Conservation (phyloP, 305 asterid species). For the Fraxinus greggii region DNA sequence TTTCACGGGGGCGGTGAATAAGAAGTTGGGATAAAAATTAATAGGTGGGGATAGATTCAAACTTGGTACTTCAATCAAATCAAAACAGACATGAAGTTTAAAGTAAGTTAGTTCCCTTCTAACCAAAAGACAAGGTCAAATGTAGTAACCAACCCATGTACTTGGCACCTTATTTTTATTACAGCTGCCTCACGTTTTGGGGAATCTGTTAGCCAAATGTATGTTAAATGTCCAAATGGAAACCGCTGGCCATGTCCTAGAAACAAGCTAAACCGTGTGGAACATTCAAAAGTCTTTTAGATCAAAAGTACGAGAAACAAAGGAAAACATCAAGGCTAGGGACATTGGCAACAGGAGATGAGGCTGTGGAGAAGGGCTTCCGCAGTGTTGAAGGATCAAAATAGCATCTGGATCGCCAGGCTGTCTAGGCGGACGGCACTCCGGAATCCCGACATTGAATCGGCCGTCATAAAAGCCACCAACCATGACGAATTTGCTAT, state of each 20-base stretch:
- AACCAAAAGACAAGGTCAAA: background rate
- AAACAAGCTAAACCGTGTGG: constrained; percentile 7
- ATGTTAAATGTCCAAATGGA: background rate
- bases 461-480: constrained; percentile 76
- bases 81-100: background rate
- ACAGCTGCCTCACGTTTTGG: constrained; percentile 1
- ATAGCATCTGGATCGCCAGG: constrained; percentile 61
- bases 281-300: background rate
- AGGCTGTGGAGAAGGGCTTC: constrained; percentile 74
- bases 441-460: constrained; percentile 80
- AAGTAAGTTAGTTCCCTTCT: background rate
- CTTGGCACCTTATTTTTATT: background rate
- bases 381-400: constrained; percentile 60
- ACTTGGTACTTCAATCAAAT: background rate
- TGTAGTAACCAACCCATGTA: background rate
- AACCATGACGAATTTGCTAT: constrained; percentile 51
- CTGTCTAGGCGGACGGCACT: constrained; percentile 48
- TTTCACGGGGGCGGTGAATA: background rate
- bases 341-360: constrained; percentile 41
- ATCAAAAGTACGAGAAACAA: background rate
- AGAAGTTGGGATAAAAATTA: background rate
- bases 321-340: background rate
- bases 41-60: background rate
- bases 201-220: background rate
- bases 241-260: background rate